Conservation (phyloP, 805 yeast species). For the Komagataella mondaviorum region DNA sequence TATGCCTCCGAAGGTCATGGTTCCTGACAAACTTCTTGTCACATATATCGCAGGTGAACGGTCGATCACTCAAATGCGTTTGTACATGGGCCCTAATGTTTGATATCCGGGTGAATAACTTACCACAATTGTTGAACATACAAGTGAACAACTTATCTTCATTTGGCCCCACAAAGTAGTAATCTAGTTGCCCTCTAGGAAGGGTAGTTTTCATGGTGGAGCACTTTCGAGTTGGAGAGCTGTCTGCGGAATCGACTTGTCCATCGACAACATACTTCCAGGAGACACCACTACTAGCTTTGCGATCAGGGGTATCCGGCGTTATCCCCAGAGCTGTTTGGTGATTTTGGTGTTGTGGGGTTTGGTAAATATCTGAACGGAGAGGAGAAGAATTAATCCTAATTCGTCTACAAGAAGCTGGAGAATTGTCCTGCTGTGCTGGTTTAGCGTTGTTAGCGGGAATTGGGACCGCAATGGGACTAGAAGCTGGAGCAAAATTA, state of each 20-base stretch:
- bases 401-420: not conserved
- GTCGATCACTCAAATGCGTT: constrained; percentile 90
- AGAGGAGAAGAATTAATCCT: not conserved
- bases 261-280: constrained; percentile 19
- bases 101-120: constrained; percentile 76
- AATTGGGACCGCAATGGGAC: not conserved
- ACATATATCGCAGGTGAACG: constrained; percentile 72
- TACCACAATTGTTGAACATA: constrained; percentile 64
- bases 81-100: constrained; percentile 93
- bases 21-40: constrained; percentile 85
- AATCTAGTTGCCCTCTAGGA: constrained; percentile 85
- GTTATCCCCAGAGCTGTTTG: constrained; percentile 1
- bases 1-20: constrained; percentile 86
- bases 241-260: constrained; percentile 17
- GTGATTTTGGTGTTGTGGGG: constrained; percentile 1
- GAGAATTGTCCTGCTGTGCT: not conserved
- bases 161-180: constrained; percentile 71
- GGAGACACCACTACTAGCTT: constrained; percentile 3
- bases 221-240: constrained; percentile 31
- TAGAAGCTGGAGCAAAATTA: not conserved
- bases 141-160: constrained; percentile 62
- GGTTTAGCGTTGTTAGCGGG: not conserved
- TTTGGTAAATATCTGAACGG: not conserved
- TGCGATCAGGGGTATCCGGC: not conserved
- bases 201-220: constrained; percentile 49